A percentile compares a stretch with the other conserved stretches of the same genome.
phyloP scores from a whole-genome alignment of 108 stramenopile species.

The Skeletonema costatum region DNA sequence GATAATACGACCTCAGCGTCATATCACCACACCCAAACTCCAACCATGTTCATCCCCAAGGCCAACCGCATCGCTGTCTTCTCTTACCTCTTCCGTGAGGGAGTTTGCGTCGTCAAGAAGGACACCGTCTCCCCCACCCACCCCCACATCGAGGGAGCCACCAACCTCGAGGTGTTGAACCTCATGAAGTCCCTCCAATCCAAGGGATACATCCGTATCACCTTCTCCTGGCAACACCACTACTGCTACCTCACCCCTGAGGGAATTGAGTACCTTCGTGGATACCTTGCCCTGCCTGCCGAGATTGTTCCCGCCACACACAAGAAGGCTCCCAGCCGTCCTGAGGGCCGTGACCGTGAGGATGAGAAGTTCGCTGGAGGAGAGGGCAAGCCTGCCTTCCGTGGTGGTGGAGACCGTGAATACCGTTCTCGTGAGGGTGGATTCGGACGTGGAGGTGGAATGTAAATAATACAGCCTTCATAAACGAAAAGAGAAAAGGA shows the following conservation, averaged over 20 bases:
- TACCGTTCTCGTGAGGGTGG: constrained; percentile 72
- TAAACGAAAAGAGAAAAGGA: not conserved
- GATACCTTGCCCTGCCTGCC: constrained; percentile 91
- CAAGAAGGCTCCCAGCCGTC: constrained; percentile 91
- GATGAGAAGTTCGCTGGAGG: constrained; percentile 76
- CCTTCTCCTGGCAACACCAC: constrained; percentile 97
- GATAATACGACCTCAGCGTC: constrained; percentile 44
- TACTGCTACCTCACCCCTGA: constrained; percentile 97
- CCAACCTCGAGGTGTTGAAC: constrained; percentile 94
- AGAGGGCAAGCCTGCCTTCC: constrained; percentile 78
- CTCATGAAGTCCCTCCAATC: constrained; percentile 94
- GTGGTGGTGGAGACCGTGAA: constrained; percentile 77
- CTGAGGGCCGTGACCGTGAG: constrained; percentile 89
- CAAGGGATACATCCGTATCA: constrained; percentile 86
- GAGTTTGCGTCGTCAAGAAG: constrained; percentile 97
- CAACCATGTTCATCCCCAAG: constrained; percentile 96
- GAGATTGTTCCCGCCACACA: constrained; percentile 97
- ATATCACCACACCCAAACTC: not conserved
- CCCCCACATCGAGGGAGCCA: constrained; percentile 88
- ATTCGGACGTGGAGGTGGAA: constrained; percentile 88
- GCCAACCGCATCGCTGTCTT: constrained; percentile 97
- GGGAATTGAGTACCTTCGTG: constrained; percentile 96
- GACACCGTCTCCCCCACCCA: constrained; percentile 90
- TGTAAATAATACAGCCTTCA: constrained; percentile 45
- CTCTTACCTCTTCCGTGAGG: constrained; percentile 98